Evolutionary conservation across 768 basidiomycete species (phyloP).

Genomic region (Sporobolomyces phaffii): DNA sequence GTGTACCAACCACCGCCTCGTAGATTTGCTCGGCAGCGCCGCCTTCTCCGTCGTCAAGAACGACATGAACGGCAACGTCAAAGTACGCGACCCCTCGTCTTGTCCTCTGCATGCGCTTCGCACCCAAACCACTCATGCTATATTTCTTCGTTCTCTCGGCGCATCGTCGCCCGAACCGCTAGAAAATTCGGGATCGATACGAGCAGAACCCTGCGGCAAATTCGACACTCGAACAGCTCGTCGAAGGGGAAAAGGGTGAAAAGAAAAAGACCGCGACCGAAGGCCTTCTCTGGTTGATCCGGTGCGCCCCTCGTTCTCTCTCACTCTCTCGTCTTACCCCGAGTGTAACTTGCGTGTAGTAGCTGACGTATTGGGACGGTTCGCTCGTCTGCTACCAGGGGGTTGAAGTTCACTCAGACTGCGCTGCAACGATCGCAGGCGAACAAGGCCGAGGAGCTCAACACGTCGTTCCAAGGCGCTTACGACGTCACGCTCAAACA

Average conservation of each 20-base stretch:
- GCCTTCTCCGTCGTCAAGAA: constrained; percentile 76
- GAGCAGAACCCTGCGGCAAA: constrained; percentile 56
- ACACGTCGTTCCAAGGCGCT: constrained; percentile 66
- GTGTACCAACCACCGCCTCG: constrained; percentile 11
- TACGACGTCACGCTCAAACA: constrained; percentile 78
- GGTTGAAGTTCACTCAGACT: constrained; percentile 78
- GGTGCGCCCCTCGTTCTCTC: constrained; percentile 42
- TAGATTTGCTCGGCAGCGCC: constrained; percentile 76
- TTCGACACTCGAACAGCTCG: constrained; percentile 79
- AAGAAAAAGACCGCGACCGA: constrained; percentile 85
- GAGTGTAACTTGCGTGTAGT: neutral
- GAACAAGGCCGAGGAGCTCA: constrained; percentile 62
- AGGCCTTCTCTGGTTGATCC: constrained; percentile 84
- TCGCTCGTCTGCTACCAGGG: too few relatives aligned
- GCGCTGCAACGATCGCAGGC: constrained; percentile 67
- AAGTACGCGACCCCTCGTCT: constrained; percentile 47
- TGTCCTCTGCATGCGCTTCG: neutral
- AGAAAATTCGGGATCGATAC: constrained; percentile 88
- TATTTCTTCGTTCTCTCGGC: too few relatives aligned
- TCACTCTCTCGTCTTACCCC: neutral
- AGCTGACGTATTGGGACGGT: too few relatives aligned
- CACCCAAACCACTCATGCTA: neutral
- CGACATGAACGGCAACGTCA: constrained; percentile 87
- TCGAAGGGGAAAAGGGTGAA: constrained; percentile 72
- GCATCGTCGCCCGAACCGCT: too few relatives aligned